Base-by-base conservation (phyloP, 768 basidiomycete genomes). In the Pleurotus cornucopiae region DNA sequence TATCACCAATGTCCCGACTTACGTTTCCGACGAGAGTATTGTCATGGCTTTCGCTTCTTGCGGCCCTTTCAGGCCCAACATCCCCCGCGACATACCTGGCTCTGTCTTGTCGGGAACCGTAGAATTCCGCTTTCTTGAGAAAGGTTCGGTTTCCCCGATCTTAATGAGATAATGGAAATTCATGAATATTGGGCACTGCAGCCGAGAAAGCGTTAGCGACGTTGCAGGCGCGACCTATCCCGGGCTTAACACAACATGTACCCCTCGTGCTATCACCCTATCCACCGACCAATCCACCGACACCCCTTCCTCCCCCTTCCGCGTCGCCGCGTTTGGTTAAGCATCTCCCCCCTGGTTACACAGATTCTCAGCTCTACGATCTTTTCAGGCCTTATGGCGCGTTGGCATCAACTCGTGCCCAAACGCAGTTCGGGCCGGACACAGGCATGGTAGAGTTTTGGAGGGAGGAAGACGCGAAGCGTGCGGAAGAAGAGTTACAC, bases 181-280 rank as follows among this genome's bases (percentile, higher is more conserved):
- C 41, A 53, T 53, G 37, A 23, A 53, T 11, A 20, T 20, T 53
- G 40, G 34, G 60, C 20, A 60, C 40, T 39, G 26, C 71, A 94
- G 93, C 93, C 60, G 91, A 94, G 72, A 94, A 92, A 69, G 93
- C 93, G 12, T 77, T 94, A 21, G 86, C 91, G 12, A 93, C 87
- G 7, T 76, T 94, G 46, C 88, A 93, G 69, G 81, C 83, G 61
- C 86, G 88, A 61, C 81, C 81, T 43, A 77, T 93, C 41, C 86
- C 85, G 9, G 81, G 76, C 51, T 65, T 83, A 20, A 70, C 75
- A 16, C 84, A 87, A 1, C 74, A 83, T 2, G 82, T 85, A 1
- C 71, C 74, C 53, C 76, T 94, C 46, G 77, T 85, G 18, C 77
- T 94, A 44, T 93, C 92, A 2, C 91, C 92, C 2, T 94, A 89